These are phyloP conservation scores for Anthoceros angustus DNA, from an alignment of 225 moss, liverwort and hornwort species.

Conservation along the genomic window DNA sequence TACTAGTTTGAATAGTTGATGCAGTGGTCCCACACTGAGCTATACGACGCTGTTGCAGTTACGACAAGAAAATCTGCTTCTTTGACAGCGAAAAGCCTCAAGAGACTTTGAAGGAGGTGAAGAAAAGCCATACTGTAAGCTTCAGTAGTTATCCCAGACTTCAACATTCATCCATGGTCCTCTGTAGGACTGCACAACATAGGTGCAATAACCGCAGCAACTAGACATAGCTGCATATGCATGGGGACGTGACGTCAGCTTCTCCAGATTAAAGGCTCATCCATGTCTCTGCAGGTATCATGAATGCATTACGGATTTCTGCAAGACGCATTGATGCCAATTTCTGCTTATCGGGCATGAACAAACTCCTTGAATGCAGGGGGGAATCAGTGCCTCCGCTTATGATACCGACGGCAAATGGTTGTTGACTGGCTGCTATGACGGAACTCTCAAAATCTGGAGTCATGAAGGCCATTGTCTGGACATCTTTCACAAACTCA, in stretches of 20 bases:
- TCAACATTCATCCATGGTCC: neutral
- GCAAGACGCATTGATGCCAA: neutral
- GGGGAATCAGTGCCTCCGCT: conserved; percentile 43
- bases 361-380: conserved; percentile 17
- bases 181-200: too few species aligned
- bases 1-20: too few species aligned
- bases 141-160: neutral
- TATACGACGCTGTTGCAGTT: conserved; percentile 16
- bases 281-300: neutral
- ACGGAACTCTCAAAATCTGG: conserved; percentile 58
- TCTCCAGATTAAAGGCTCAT: neutral
- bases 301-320: neutral
- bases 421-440: conserved; percentile 56
- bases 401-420: conserved; percentile 52
- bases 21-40: too few species aligned
- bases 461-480: conserved; percentile 69
- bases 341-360: neutral
- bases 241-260: too few species aligned
- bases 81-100: conserved; percentile 55
- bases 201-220: too few species aligned
- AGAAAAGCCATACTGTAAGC: conserved; percentile 35
- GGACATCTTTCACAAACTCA: conserved; percentile 39
- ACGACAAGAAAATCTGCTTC: conserved; percentile 54
- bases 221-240: too few species aligned
- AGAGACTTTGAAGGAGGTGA: conserved; percentile 40